Evolutionary conservation across 2,329 filamentous ascomycete genomes (phyloP), one percentile per base, ranked within the genome.

Genomic region (Scopulariopsis brevicaulis): DNA sequence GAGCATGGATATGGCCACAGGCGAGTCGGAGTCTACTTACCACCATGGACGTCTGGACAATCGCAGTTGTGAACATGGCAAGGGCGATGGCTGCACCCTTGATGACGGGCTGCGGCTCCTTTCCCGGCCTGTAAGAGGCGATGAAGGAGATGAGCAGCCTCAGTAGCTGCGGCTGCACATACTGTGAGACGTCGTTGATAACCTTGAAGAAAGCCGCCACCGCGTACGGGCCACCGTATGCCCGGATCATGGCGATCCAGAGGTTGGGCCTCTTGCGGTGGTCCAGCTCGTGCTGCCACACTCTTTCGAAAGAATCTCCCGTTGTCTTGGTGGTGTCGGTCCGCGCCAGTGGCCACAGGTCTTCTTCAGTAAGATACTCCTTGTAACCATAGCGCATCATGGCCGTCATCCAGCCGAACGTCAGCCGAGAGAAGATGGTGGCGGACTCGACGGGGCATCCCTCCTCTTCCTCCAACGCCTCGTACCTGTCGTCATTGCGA

Each of bases 331-430:
- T 96, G 37, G 87, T 87, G 68, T 97, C 93, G 60, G 81, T 76
- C 66, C 84, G 86, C 48, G 91, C 83, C 59, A 99, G 77, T 60
- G 90, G 93, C 95, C 95, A 99, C 25, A 99, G 79, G 70, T 99
- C 93, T 62, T 96, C 90, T 69, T 97, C 91, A 1, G 91, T 96
- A 61, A 99, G 77, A 69, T 85, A 99, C 60, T 92, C 84, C 67
- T 87, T 89, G 76, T 99, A 97, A 1, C 94, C 94, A 67, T 87
- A 87, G 68, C 85, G 91, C 94, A 99, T 99, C 82, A 99, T 76
- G 0, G 94, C 92, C 0, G 94, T 97, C 93, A 99, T 96, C 94
- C 94, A 99, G 58, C 88, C 86, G 71, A 99, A 99, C 0, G 93
- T 96, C 53, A 99, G 79, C 55, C 89, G 84, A 4, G 93, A 96